Evolutionary conservation across 2,329 filamentous ascomycete genomes (phyloP), one percentile per base, ranked within the genome.

Genomic region (Botrytis fragariae): DNA sequence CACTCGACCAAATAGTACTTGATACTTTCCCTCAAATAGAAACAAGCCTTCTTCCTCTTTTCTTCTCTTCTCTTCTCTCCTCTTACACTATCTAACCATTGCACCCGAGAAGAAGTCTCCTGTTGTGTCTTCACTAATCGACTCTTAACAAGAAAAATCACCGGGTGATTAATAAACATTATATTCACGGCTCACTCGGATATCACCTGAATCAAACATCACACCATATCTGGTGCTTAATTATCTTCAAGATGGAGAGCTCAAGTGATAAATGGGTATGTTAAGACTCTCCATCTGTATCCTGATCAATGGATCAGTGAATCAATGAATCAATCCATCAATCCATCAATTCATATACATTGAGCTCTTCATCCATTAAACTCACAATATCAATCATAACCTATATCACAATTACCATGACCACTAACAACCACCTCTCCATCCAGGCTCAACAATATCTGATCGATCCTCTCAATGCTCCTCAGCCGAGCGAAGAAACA

Each of bases 391-490:
- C 48, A 51, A 51, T 51, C 48, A 51, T 3, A 51, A 14, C 29
- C 14, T 2, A 57, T 25, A 44, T 20, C 22, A 59, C n/a, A 35
- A 71, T 20, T 9, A 72, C 18, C 39, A 67, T 67, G 64, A 10
- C 22, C 16, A 67, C 60, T 72, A 57, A 72, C 5, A 29, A 59
- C 20, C 42, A 14, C 20, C 37, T 10, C 32, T 57, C 7, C 16
- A 32, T 14, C 1, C 79, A 93, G 91, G 90, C 91, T 61, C 84
- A 86, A 71, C 87, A 88, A 78, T 90, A 91, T 79, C 84, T 94
- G 62, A 87, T 93, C 76, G 90, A 92, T 77, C 92, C 92, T 76
- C 84, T 94, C 75, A 89, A 85, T 77, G 90, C 86, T 35, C 90
- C 90, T 16, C 89, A 92, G 75, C 91, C 91, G 22, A 88, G 85